Conservation (phyloP, 2,329 filamentous ascomycete genomes). For the Botrytis porri region DNA sequence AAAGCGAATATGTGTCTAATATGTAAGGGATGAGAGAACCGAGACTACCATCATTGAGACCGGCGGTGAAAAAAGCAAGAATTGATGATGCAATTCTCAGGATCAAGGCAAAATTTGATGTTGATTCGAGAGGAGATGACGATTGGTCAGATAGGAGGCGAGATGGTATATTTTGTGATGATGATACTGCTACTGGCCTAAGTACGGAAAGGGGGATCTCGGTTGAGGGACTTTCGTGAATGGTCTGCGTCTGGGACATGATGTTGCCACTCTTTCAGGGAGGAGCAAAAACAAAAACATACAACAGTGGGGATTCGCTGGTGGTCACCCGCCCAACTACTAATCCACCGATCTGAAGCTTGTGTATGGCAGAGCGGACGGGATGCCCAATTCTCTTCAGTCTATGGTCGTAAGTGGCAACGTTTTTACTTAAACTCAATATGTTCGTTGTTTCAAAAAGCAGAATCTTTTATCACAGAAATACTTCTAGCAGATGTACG, state of each 20-base stretch:
- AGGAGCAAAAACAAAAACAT: background rate
- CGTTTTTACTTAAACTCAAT: fast-evolving
- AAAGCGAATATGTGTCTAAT: constrained; percentile 53
- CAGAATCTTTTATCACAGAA: background rate
- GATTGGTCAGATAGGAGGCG: background rate
- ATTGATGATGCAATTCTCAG: constrained; percentile 52
- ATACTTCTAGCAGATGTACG: background rate
- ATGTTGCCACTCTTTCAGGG: background rate
- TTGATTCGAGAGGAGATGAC: background rate
- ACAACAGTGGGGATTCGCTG: constrained; percentile 13
- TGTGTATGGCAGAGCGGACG: constrained; percentile 18
- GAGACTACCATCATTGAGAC: constrained; percentile 62
- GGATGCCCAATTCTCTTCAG: constrained; percentile 18
- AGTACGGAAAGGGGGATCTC: background rate
- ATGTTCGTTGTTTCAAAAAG: fast-evolving
- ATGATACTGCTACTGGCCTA: constrained; percentile 28
- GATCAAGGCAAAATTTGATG: background rate
- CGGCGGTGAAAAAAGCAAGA: constrained; percentile 64
- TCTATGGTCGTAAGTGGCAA: constrained; percentile 4
- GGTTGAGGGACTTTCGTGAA: background rate
- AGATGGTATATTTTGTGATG: background rate
- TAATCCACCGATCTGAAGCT: constrained; percentile 17
- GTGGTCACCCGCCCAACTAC: constrained; percentile 15
- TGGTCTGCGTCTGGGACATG: background rate
- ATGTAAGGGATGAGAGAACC: constrained; percentile 63